Base-by-base conservation (phyloP, 1,139 yeast genomes). In the Yamadazyma mexicana region DNA sequence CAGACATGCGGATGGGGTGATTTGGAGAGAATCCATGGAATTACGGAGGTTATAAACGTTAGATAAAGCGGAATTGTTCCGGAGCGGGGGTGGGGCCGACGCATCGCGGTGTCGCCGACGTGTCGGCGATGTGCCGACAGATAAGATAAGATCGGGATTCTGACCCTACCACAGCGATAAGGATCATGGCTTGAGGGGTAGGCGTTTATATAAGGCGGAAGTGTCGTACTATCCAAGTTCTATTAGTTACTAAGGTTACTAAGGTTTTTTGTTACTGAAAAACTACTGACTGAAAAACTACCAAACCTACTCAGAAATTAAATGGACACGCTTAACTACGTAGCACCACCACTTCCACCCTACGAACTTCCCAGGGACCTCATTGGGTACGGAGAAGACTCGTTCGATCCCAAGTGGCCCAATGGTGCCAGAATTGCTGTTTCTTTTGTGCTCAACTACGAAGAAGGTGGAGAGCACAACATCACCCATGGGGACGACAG, bases 391-490 rank as follows among this genome's bases (percentile, higher is more conserved):
- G 52, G 52, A 3, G 52, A 48, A 31, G 23, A 42, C 5, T 37
- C 51, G n/a, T 27, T 47, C 22, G 46, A 48, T 29, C 43, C 50
- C 2, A 36, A 48, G 32, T 48, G 52, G 52, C 52, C 52, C 18
- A 44, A 46, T 28, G 51, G 48, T 7, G 48, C 49, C 31, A 44
- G 41, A 35, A 43, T 48, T 16, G 50, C 50, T 12, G 45, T 48
- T 14, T 42, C 47, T 14, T 48, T 48, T 30, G 34, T 48, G 11
- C 37, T 48, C 22, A 48, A 48, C 30, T 43, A 46, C 27, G 69
- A 63, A 45, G 64, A 59, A 47, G 69, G 69, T 12, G 66, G 57
- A 20, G 52, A 48, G 35, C 45, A 42, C 29, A 39, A 41, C 17
- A 37, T 47, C 17, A 39, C 39, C 25, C 40, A 47, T 40, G 51